A percentile compares a stretch with the other conserved stretches of the same genome.
phyloP scores from a whole-genome alignment of 306 rosid species.

The Benincasa hispida region DNA sequence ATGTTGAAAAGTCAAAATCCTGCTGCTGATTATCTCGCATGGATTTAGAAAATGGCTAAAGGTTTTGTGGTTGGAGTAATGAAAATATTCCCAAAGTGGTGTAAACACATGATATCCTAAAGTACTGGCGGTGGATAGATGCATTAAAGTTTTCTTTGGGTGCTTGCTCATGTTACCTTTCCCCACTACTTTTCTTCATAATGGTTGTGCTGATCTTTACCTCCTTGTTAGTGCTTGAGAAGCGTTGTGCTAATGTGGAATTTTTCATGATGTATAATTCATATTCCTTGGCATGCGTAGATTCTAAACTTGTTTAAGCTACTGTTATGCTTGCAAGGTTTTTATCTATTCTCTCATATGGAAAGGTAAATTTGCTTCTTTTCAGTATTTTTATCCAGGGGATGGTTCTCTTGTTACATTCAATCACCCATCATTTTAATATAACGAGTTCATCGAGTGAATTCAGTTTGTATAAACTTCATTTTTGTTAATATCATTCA shows the following conservation, averaged over 20 bases:
- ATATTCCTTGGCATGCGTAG: neutral
- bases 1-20: neutral
- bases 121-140: neutral
- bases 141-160: neutral
- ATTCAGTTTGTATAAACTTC: too few relatives aligned
- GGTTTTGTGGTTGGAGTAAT: neutral
- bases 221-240: neutral
- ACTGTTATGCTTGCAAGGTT: neutral
- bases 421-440: neutral
- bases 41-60: neutral
- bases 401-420: neutral
- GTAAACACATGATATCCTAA: neutral
- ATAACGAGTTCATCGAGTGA: neutral
- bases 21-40: neutral
- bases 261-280: neutral
- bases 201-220: neutral
- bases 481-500: neutral
- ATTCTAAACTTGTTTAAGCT: neutral
- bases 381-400: neutral
- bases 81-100: neutral
- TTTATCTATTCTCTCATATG: neutral
- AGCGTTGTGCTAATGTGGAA: neutral
- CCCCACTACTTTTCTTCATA: neutral
- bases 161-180: neutral
- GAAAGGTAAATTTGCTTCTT: neutral